A percentile compares a stretch with the other conserved stretches of the same genome.
These are phyloP conservation scores for Colletotrichum magnum DNA, from an alignment of 2,329 filamentous ascomycete genomes.

Conservation along the genomic window DNA sequence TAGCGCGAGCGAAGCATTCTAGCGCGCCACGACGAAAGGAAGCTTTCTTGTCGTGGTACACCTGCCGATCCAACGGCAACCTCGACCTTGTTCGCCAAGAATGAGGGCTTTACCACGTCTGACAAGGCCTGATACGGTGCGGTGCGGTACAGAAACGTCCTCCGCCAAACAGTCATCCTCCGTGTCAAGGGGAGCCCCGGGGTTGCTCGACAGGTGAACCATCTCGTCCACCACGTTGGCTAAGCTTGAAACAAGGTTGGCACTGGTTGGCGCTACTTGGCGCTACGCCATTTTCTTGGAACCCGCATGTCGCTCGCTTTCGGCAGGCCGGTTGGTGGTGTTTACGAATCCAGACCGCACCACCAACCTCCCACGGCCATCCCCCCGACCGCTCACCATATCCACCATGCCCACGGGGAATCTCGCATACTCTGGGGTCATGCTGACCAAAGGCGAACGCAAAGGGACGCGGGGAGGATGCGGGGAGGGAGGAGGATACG, in stretches of 20 bases:
- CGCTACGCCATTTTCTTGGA: conserved; percentile 30
- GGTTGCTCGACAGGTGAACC: background rate
- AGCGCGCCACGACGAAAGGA: conserved; percentile 24
- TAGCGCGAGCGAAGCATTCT: conserved; percentile 28
- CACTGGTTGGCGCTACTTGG: conserved; percentile 29
- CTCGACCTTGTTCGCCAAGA: conserved; percentile 21
- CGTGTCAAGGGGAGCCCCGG: background rate
- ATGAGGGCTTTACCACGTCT: conserved; percentile 22
- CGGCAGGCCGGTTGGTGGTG: conserved; percentile 9
- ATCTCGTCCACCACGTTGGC: conserved; percentile 4
- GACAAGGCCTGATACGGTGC: background rate
- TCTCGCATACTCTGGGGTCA: background rate
- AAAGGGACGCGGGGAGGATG: conserved; percentile 21
- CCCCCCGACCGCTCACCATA: background rate
- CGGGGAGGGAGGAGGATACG: background rate
- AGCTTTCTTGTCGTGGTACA: conserved; percentile 28
- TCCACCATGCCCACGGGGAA: conserved; percentile 2
- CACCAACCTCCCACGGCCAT: background rate
- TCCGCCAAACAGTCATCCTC: background rate
- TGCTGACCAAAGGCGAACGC: background rate
- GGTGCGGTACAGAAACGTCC: background rate
- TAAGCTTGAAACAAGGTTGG: conserved; percentile 30
- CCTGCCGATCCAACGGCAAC: conserved; percentile 22
- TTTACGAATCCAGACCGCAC: conserved; percentile 22
- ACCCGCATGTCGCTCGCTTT: conserved; percentile 24